Base-by-base conservation (phyloP, 2,329 filamentous ascomycete species). In the Drechslerella dactyloides region DNA sequence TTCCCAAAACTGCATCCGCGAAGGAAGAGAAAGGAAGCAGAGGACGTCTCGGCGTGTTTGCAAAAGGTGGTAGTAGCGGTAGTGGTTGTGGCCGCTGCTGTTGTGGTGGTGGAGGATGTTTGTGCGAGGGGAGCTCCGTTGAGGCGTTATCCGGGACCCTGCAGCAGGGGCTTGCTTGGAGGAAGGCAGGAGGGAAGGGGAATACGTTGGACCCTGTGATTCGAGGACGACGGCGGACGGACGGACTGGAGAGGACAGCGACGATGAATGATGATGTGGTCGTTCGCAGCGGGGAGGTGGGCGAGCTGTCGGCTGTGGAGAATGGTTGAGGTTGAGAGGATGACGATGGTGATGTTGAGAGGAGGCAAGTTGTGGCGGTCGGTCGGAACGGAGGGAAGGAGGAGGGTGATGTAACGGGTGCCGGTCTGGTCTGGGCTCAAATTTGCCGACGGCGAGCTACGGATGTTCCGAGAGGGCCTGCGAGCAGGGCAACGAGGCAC, bases 91-190 rank as follows among this genome's bases (percentile, higher is more conserved):
- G 4, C n/a, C n/a, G n/a, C n/a, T n/a, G n/a, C n/a, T n/a, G n/a
- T n/a, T n/a, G n/a, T n/a, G n/a, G 27, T 33, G 27, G 27, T 4
- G 27, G 27, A 33, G 27, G 27, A 4, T 33, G 27, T 33, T 33
- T 33, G 27, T 42, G 2, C 37, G 37, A 42, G 37, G 37, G 11
- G 37, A 42, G 37, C 37, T 42, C 37, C 37, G 37, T 42, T 33
- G 37, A 42, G 37, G 37, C 37, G 37, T 42, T 42, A 42, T 42
- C 37, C 37, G 37, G 37, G 37, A 42, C 37, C 37, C 37, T 42
- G 37, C 37, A 42, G 37, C 37, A 42, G 37, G 37, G 37, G 37
- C n/a, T 4, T 8, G 8, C 4, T 4, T 33, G 27, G 27, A 33
- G 27, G 37, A 42, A 15, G 37, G 33, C 7, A 15, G 37, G n/a